Evolutionary conservation across 352 stramenopile genomes (phyloP).

Genomic region (Globisporangium abappressorium): DNA sequence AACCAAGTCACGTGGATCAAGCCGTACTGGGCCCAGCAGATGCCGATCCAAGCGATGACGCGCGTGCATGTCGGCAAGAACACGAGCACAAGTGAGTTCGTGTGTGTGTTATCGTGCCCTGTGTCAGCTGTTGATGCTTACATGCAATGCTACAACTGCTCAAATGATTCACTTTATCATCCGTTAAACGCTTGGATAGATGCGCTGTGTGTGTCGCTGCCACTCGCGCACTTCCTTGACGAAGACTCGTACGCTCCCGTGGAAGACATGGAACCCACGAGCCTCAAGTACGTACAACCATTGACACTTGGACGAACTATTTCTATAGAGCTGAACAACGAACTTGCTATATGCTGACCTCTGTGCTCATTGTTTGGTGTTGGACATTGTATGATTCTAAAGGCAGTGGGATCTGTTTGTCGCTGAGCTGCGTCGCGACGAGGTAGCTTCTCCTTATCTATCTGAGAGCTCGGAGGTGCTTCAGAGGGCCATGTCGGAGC

Average conservation of each 20-base stretch:
- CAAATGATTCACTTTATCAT: not conserved
- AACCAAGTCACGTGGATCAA: constrained; percentile 79
- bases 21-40: constrained; percentile 60
- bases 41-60: constrained; percentile 4
- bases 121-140: not conserved
- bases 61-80: constrained; percentile 19
- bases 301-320: not conserved
- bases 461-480: not conserved
- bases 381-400: not conserved
- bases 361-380: not conserved
- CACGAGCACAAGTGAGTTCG: constrained; percentile 5
- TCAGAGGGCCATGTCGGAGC: constrained; percentile 18
- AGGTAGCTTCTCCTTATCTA: not conserved
- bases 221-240: constrained; percentile 68
- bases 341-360: no score
- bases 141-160: not conserved
- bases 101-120: no score
- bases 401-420: constrained; percentile 46
- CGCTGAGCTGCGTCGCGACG: constrained; percentile 18
- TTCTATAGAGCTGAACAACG: not conserved
- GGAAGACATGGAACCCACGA: constrained; percentile 30
- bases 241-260: constrained; percentile 53
- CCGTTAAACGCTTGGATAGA: constrained; percentile 13
- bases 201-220: constrained; percentile 50
- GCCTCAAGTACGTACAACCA: constrained; percentile 24